Percentiles rank a stretch among this genome's conserved stretches.
These are phyloP conservation scores for Paradendryphiella salina DNA, from an alignment of 2,329 filamentous ascomycete species.

Conservation along the genomic window DNA sequence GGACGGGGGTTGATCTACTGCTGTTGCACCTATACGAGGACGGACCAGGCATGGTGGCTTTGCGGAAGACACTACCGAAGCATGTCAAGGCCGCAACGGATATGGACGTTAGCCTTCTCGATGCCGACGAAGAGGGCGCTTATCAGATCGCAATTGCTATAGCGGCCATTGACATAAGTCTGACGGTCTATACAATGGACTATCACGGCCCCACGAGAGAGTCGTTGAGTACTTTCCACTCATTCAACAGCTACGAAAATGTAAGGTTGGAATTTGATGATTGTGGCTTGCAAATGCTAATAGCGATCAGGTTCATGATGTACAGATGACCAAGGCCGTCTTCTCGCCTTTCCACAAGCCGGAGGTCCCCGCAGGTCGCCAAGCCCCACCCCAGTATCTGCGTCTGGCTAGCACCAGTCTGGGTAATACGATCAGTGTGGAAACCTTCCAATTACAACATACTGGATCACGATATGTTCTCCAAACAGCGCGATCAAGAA, in stretches of 20 bases:
- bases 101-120: conserved; percentile 73
- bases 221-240: conserved; percentile 53
- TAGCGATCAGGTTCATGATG: conserved; percentile 47
- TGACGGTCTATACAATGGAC: conserved; percentile 77
- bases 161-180: conserved; percentile 76
- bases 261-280: conserved; percentile 45
- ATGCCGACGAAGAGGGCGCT: conserved; percentile 61
- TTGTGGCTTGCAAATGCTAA: conserved; percentile 9
- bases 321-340: conserved; percentile 61
- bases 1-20: conserved; percentile 59
- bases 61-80: conserved; percentile 64
- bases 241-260: conserved; percentile 57
- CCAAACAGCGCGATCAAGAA: conserved; percentile 56
- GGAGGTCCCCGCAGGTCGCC: conserved; percentile 25
- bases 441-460: conserved; percentile 70
- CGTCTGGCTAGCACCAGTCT: conserved; percentile 82
- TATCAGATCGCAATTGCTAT: conserved; percentile 81
- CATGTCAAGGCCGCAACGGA: conserved; percentile 74
- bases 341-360: conserved; percentile 53
- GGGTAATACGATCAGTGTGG: conserved; percentile 76
- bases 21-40: conserved; percentile 64
- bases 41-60: conserved; percentile 54
- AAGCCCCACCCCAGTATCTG: conserved; percentile 60
- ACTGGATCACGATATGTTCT: conserved; percentile 68
- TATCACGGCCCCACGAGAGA: conserved; percentile 58